Conservation (phyloP, 306 rosid species). For the Citrullus colocynthis region DNA sequence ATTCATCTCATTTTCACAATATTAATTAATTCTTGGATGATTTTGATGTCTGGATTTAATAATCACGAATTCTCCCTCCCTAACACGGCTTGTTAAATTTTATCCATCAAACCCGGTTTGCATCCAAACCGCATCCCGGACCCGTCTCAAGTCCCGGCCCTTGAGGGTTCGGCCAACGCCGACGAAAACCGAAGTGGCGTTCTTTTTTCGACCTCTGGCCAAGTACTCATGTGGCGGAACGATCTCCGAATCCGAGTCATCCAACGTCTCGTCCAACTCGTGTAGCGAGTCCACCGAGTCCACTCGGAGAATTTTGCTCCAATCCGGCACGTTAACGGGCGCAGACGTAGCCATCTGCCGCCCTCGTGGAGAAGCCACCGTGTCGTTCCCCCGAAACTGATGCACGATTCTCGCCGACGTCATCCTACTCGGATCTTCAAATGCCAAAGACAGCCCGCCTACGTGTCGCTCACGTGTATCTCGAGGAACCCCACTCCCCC, state of each 20-base stretch:
- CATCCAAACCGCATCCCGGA: constrained; percentile 92
- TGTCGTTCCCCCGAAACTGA: constrained; percentile 35
- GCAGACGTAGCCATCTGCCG: constrained; percentile 58
- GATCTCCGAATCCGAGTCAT: constrained; percentile 49
- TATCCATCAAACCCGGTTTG: constrained; percentile 90
- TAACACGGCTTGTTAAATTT: background rate
- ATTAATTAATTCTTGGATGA: background rate
- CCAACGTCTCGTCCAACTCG: constrained; percentile 24
- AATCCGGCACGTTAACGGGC: constrained; percentile 92
- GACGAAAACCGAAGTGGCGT: constrained; percentile 73
- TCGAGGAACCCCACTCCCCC: constrained; percentile 3
- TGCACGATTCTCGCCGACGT: constrained; percentile 58
- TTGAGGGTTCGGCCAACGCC: constrained; percentile 92
- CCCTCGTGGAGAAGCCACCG: constrained; percentile 25
- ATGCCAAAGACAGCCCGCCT: constrained; percentile 71
- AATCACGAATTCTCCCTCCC: background rate
- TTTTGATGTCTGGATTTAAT: background rate
- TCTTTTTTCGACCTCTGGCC: constrained; percentile 50
- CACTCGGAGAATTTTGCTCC: constrained; percentile 94
- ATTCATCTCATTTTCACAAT: background rate
- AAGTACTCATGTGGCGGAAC: constrained; percentile 92
- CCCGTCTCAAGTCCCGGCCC: constrained; percentile 95
- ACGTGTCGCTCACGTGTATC: constrained; percentile 15
- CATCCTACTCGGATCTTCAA: constrained; percentile 33
- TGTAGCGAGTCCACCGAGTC: constrained; percentile 67